Evolutionary conservation across 495 filamentous ascomycete species (phyloP).

Genomic region (Neurospora tetraspora): DNA sequence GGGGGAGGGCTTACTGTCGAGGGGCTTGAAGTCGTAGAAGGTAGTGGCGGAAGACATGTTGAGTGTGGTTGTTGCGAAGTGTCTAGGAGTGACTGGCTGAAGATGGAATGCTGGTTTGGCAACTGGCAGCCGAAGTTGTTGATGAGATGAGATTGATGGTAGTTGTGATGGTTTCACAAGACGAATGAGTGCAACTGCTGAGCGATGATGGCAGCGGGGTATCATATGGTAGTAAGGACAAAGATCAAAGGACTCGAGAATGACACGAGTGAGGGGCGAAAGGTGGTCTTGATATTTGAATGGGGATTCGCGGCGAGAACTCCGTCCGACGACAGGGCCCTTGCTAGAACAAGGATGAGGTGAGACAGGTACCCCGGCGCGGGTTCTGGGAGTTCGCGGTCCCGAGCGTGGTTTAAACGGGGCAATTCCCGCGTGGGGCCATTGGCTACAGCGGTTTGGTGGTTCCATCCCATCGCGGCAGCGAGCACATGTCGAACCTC

Average conservation of each 20-base stretch:
- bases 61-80: constrained; percentile 20
- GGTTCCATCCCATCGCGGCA: not conserved
- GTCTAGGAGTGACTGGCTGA: not conserved
- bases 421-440: not conserved
- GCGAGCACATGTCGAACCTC: not conserved
- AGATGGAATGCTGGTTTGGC: not conserved
- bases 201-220: not conserved
- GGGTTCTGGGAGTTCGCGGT: not conserved
- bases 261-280: not conserved
- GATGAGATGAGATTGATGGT: not conserved
- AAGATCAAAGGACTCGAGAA: not conserved
- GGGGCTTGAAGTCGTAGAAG: constrained; percentile 86
- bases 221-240: not conserved
- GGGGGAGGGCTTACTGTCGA: constrained; percentile 52
- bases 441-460: not conserved
- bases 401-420: not conserved
- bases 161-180: not conserved
- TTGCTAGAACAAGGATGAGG: not conserved
- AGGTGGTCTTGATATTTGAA: not conserved
- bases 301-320: not conserved
- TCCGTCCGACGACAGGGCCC: not conserved
- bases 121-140: not conserved
- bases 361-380: not conserved
- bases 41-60: constrained; percentile 77
- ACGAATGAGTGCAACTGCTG: not conserved